Conservation (phyloP, 1,284 basidiomycete species). For the Puccinia brachypodii region DNA sequence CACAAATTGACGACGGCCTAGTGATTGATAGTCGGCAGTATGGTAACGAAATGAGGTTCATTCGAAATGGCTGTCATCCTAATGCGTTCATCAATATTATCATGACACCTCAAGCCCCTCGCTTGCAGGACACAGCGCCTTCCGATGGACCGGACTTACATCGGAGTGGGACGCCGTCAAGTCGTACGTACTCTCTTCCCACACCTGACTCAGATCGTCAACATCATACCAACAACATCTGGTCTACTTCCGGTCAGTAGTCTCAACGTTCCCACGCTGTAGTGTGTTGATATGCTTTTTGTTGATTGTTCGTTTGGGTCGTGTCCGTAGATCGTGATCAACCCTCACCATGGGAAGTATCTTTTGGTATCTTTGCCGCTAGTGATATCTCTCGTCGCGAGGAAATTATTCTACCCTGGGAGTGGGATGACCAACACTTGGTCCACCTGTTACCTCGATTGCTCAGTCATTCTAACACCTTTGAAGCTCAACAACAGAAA, state of each 20-base stretch:
- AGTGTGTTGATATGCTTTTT: constrained; percentile 30
- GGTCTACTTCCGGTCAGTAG: background rate
- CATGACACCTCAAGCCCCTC: constrained; percentile 31
- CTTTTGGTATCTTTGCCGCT: constrained; percentile 76
- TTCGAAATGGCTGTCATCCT: constrained; percentile 79
- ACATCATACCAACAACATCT: constrained; percentile 21
- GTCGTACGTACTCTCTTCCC: constrained; percentile 1
- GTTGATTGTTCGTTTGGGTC: background rate
- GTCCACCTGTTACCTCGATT: constrained; percentile 77
- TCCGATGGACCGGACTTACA: background rate
- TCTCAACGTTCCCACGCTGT: constrained; percentile 17
- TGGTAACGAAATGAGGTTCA: constrained; percentile 74
- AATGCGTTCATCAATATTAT: constrained; percentile 83
- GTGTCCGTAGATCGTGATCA: constrained; percentile 60
- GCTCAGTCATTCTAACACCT: constrained; percentile 35
- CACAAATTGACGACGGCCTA: constrained; percentile 66
- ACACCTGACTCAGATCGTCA: background rate
- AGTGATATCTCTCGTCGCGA: constrained; percentile 74
- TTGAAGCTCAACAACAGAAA: constrained; percentile 37
- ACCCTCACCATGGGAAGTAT: constrained; percentile 58
- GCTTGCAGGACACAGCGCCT: background rate
- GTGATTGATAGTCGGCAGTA: constrained; percentile 78
- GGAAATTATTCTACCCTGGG: constrained; percentile 89
- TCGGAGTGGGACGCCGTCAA: background rate
- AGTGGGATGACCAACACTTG: constrained; percentile 90